Conservation (phyloP, 2,329 filamentous ascomycete species). For the Cladophialophora carrionii region DNA sequence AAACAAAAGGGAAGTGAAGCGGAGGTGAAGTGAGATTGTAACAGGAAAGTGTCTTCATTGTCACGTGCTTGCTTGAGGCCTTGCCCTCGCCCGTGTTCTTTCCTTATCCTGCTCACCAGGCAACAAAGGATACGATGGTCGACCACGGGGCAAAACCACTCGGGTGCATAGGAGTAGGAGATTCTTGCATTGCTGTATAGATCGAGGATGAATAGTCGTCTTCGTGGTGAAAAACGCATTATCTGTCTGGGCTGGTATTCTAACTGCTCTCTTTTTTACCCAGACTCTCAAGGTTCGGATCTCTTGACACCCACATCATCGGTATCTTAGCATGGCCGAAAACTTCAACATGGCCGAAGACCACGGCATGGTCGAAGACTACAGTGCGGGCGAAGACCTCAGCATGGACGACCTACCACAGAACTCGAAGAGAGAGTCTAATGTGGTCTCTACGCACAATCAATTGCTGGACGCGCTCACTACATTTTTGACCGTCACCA, state of each 20-base stretch:
- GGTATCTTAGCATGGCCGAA: background rate
- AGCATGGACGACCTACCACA: conserved; percentile 28
- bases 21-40: background rate
- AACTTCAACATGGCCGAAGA: background rate
- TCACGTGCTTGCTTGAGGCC: background rate
- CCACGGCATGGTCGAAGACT: background rate
- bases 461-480: conserved; percentile 63
- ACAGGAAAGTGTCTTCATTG: too few species aligned
- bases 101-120: background rate
- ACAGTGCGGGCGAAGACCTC: background rate
- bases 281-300: background rate
- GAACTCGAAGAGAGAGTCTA: conserved; percentile 42
- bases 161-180: background rate
- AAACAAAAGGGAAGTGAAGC: background rate
- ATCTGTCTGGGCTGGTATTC: background rate
- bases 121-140: background rate
- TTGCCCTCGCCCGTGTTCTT: background rate
- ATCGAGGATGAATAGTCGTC: background rate
- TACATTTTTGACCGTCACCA: conserved; percentile 77
- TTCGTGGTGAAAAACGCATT: background rate
- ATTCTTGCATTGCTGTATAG: background rate
- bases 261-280: background rate
- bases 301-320: background rate
- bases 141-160: background rate
- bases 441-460: conserved; percentile 47